phyloP scores from a whole-genome alignment of 106 monocot species.

The Dioscorea alata region DNA sequence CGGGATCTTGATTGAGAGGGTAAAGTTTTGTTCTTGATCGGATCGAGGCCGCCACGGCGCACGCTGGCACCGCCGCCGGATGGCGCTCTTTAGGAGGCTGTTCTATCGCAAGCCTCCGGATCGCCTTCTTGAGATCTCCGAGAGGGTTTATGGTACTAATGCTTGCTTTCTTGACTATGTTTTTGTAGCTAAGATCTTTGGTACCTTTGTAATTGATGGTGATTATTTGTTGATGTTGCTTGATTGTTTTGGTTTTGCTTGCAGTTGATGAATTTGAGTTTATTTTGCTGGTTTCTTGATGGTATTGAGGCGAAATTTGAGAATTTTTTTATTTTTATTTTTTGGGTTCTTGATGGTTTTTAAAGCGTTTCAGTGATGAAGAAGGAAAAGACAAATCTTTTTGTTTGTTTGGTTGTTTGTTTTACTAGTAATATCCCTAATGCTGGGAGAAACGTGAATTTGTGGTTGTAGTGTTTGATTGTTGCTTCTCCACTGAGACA shows the following conservation, averaged over 20 bases:
- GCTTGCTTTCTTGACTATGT: background rate
- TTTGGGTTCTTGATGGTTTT: background rate
- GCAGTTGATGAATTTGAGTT: background rate
- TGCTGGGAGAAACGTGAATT: too few relatives aligned
- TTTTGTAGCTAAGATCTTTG: background rate
- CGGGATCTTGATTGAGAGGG: too few relatives aligned
- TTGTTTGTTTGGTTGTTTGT: too few relatives aligned
- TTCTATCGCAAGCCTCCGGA: slow-evolving; percentile 97
- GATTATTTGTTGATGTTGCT: background rate
- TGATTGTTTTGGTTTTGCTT: background rate
- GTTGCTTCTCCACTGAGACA: slow-evolving; percentile 68
- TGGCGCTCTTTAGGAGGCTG: slow-evolving; percentile 90
- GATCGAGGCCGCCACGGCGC: slow-evolving; percentile 18
- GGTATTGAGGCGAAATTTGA: background rate
- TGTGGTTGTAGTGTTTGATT: slow-evolving; percentile 68
- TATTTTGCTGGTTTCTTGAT: background rate
- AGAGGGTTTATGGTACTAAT: slow-evolving; percentile 81
- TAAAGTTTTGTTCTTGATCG: slow-evolving; percentile 9
- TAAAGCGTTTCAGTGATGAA: background rate
- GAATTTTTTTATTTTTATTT: background rate
- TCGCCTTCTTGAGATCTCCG: slow-evolving; percentile 92
- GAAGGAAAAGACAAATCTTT: background rate
- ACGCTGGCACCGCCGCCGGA: slow-evolving; percentile 24
- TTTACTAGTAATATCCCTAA: too few relatives aligned
- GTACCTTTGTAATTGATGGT: background rate